Base-by-base conservation (phyloP, 169 alveolate species). In the Haemoproteus tartakovskyi region DNA sequence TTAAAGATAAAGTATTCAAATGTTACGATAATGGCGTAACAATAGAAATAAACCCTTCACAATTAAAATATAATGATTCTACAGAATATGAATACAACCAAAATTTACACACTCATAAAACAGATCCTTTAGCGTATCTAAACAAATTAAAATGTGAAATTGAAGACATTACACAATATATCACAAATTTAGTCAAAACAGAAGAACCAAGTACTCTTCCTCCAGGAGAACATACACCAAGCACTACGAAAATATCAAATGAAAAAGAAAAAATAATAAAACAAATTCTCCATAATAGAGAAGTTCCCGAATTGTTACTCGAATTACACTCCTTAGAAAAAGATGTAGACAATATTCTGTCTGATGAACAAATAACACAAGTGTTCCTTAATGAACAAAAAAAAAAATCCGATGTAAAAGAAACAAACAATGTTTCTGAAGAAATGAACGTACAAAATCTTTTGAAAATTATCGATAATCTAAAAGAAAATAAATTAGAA, bases 71-170 rank as follows among this genome's bases (percentile, higher is more conserved):
- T 22, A 67, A 67, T 30, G 43, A 67, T 26, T 43, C 82, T 3
- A 67, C 21, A 11, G 21, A 67, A 6, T 67, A 46, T 67, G 82
- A 67, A 40, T 67, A 67, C 26, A 46, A 41, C 41, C 22, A 67
- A 5, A 54, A 54, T 1, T 22, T 51, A 70, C 14, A 26, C 1
- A 40, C 54, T 12, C 41, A 52, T 67, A 43, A 41, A 50, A 41
- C 51, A 3, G 82, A 67, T 59, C 82, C 82, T 22, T 22, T 67
- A 33, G 16, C 45, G 37, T 67, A 67, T 67, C 37, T 67, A 45
- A 64, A 67, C 51, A 67, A 67, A 27, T 67, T 67, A 38, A 67
- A 67, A 22, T 67, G 82, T 30, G 82, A 67, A 67, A 59, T 67
- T 11, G 82, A 67, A 16, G 82, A 67, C 46, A 52, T 67, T 21